These are phyloP conservation scores for Mortierella hygrophila DNA, from an alignment of 192 early-diverging fungal genomes.

Conservation along the genomic window DNA sequence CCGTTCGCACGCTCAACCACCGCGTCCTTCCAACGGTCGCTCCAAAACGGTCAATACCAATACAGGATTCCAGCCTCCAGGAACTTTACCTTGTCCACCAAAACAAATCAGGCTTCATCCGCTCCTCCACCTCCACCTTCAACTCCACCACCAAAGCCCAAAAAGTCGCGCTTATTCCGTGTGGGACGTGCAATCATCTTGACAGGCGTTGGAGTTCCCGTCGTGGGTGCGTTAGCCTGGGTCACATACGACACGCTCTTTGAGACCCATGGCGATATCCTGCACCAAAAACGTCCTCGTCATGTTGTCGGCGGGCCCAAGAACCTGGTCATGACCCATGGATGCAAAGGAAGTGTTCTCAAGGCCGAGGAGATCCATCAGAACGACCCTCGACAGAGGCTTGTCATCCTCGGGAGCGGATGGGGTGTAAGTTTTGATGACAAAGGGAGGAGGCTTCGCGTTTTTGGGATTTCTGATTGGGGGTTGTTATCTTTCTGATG, in stretches of 20 bases:
- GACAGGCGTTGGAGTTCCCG: slow-evolving; percentile 17
- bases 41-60: not conserved
- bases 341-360: slow-evolving; percentile 41
- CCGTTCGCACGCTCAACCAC: not conserved
- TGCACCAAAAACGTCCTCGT: slow-evolving; percentile 29
- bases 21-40: slow-evolving; percentile 5
- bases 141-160: slow-evolving; percentile 15
- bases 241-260: slow-evolving; percentile 13
- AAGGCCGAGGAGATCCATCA: slow-evolving; percentile 58
- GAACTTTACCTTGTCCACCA: not conserved
- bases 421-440: slow-evolving; percentile 60
- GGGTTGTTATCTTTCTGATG: not conserved
- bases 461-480: not conserved
- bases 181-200: slow-evolving; percentile 29
- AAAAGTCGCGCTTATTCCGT: slow-evolving; percentile 26
- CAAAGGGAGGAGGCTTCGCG: not conserved
- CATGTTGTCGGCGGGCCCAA: slow-evolving; percentile 60
- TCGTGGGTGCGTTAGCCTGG: slow-evolving; percentile 23
- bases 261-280: slow-evolving; percentile 19
- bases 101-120: slow-evolving; percentile 1
- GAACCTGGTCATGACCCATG: slow-evolving; percentile 59
- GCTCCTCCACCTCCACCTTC: slow-evolving; percentile 16
- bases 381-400: slow-evolving; percentile 56
- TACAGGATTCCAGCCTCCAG: slow-evolving; percentile 4
- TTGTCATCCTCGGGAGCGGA: slow-evolving; percentile 68